Base-by-base conservation (phyloP, 1,284 basidiomycete species). In the Dichomitus squalens region DNA sequence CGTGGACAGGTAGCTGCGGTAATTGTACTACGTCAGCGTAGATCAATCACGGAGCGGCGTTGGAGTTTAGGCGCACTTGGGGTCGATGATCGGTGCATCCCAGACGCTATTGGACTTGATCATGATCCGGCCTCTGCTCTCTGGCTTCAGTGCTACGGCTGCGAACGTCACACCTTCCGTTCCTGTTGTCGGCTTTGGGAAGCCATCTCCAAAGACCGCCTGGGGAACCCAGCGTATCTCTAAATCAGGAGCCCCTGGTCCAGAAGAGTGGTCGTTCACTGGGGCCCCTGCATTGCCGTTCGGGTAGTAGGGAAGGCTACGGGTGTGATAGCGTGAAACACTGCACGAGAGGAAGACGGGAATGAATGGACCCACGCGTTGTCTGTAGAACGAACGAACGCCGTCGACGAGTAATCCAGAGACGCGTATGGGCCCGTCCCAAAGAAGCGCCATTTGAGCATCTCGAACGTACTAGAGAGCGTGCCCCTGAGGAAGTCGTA, bases 61-160 rank as follows among this genome's bases (percentile, higher is more conserved):
- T 27, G 31, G 12, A 29, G 25, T 12, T 18, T 2, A 69, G n/a
- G n/a, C 73, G 31, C 64, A 72, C 70, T 75, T 73, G 23, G 76
- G 74, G 58, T 80, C 73, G 57, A 81, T 78, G 8, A 72, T 38
- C 0, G 79, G 77, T 4, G 72, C 61, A 39, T 78, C 77, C 48
- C 67, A 74, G 0, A 72, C 68, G 46, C 71, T 72, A 3, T 61
- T 61, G 4, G 71, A 72, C 40, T 65, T 64, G 31, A 81, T 63
- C 4, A 65, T 71, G 34, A 82, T 68, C 0, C 64, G 67, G 0
- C 80, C 80, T 6, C 61, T 55, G 46, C 70, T 73, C 11, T 60
- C 51, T 2, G 73, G 71, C 25, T 67, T 64, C 21, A 74, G 44
- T 0, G 64, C 51, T 0, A 73, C 59, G 0, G 67, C 39, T 34